Percentiles rank a stretch among this genome's conserved stretches.
These are phyloP conservation scores for Xylariaceae sp. DNA, from an alignment of 2,329 filamentous ascomycete species.

Conservation along the genomic window DNA sequence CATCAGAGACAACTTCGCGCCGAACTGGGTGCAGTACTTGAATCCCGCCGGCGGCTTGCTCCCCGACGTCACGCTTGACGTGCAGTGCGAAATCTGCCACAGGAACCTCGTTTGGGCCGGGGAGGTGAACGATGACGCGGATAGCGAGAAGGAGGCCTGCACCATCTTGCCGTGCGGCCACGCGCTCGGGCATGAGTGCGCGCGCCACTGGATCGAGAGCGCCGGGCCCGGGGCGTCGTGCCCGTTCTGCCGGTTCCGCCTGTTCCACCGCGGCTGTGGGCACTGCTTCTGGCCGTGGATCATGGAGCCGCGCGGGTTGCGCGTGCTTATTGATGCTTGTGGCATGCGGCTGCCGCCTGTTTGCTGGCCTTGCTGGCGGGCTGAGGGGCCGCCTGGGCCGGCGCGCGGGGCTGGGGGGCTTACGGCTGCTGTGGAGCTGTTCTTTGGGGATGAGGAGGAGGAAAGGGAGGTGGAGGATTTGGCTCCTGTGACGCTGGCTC, in stretches of 20 bases:
- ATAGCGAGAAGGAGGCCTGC: not conserved
- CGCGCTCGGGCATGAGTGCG: not conserved
- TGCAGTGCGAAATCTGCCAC: constrained; percentile 1
- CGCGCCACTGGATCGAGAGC: not conserved
- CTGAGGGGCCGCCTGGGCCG: no score
- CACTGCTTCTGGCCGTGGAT: not conserved
- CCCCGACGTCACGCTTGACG: not conserved
- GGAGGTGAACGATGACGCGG: not conserved
- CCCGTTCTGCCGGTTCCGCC: not conserved
- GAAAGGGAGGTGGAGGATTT: no score
- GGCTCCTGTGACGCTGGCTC: no score
- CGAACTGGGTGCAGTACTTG: constrained; percentile 10
- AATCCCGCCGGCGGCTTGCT: not conserved
- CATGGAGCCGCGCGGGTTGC: no score
- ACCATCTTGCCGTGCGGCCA: constrained; percentile 5
- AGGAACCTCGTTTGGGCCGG: not conserved
- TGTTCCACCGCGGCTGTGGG: not conserved
- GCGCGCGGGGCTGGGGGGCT: no score
- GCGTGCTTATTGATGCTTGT: no score
- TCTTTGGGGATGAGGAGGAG: no score
- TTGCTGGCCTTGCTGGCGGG: no score
- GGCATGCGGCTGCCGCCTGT: no score
- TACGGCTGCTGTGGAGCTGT: no score
- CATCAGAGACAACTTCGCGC: constrained; percentile 5
- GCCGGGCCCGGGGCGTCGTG: not conserved